Evolutionary conservation across 2,329 filamentous ascomycete species (phyloP), one percentile per base, ranked within the genome.

Genomic region (Colletotrichum noveboracense): DNA sequence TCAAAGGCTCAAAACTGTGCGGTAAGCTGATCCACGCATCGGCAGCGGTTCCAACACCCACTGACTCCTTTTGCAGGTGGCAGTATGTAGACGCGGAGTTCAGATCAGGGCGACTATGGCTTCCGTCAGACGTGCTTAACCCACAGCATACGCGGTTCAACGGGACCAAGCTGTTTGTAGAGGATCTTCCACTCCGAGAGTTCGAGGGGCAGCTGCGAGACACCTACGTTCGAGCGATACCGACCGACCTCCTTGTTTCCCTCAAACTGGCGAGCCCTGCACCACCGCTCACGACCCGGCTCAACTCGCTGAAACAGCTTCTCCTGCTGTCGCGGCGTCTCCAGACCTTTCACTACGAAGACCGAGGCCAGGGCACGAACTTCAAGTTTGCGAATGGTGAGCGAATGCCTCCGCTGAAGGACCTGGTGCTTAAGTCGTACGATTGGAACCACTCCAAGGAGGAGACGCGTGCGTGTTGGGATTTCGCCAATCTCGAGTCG

Each of bases 391-490:
- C 69, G 0, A 76, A 75, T 0, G 80, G 79, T 21, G 87, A 89
- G 70, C 82, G 85, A 13, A 79, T 90, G 28, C 88, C 88, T 2
- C 80, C 87, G 0, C 78, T 90, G 7, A 78, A 78, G 24, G 83
- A 87, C 9, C 80, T 90, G 5, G 80, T 79, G 2, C 80, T 90
- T 48, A 84, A 84, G 65, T 88, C 86, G 3, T 90, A 90, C 76
- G 86, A 89, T 80, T 89, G 88, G 88, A 80, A 84, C 12, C 88
- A 90, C 76, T 80, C 80, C 2, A 64, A 78, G 0, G 80, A 83
- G 4, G 84, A 84, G 6, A 87, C 88, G 7, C 77, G 72, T 2
- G 77, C 75, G 21, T 87, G 89, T 72, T 90, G 88, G 88, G 84
- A 89, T 78, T 85, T 90, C 75, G 86, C 86, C 6, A 77, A 77